Base-by-base conservation (phyloP, 192 early-diverging fungal species). In the Mortierella antarctica region DNA sequence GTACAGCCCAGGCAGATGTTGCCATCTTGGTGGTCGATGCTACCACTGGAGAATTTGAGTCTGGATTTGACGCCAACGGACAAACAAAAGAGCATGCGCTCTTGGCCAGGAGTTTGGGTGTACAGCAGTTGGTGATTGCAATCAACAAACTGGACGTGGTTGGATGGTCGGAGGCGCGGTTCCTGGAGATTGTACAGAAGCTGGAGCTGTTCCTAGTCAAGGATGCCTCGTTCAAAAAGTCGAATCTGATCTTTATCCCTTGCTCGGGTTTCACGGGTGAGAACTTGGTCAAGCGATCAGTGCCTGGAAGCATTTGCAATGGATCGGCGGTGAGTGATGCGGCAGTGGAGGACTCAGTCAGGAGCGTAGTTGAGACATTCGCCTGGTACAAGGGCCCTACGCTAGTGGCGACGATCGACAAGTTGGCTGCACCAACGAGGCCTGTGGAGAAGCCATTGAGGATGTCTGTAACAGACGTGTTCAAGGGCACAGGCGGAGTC, bases 51-150 rank as follows among this genome's bases (percentile, higher is more conserved):
- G 97, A 93, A 62, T 99, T 99, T 78, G 98, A 99, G 77, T 86
- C 95, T 7, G 98, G 98, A 13, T 98, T 99, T 84, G 93, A 96
- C 48, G 87, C 87, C 45, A 92, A 94, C 71, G 98, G 98, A 17
- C 97, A 99, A 84, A 99, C 97, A 15, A 92, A 96, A 57, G 98
- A 99, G 82, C 98, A 99, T 68, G 94, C 96, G 0, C 74, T 98
- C 12, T 82, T 99, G 18, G 88, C 96, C n/a, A 83, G 96, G 58
- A 93, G 93, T 86, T 83, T 99, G 50, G 98, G 98, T 5, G 95
- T 99, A 12, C 87, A 88, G 11, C 97, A 99, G 74, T 71, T 99
- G 18, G 88, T 99, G 44, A 92, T 99, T 6, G 95, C 96, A 0
- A 88, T 99, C 18, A 99, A 99, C 86, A 99, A 99, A 82, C 71